Conservation (phyloP, 805 yeast species). For the Candida ficus region DNA sequence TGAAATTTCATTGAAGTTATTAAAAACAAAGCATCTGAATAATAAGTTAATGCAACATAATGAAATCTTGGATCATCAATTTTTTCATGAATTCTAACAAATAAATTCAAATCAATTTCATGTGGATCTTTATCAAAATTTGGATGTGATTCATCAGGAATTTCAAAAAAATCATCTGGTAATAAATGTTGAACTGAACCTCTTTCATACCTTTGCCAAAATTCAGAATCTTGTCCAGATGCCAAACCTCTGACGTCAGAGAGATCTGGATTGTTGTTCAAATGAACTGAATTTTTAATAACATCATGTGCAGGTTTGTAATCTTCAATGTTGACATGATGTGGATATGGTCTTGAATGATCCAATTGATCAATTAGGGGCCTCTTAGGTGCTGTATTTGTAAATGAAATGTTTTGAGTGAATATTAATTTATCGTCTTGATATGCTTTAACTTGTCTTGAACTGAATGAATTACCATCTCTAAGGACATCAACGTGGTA, state of each 20-base stretch:
- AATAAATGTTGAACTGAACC: slow-evolving; percentile 31
- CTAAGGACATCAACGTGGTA: slow-evolving; percentile 51
- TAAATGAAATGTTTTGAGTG: slow-evolving; percentile 40
- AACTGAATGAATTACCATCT: slow-evolving; percentile 47
- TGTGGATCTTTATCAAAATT: slow-evolving; percentile 15
- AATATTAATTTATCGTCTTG: slow-evolving; percentile 50
- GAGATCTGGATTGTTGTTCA: background rate
- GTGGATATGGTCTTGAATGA: slow-evolving; percentile 16
- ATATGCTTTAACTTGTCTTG: slow-evolving; percentile 47
- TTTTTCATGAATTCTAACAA: slow-evolving; percentile 12
- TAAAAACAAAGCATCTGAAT: slow-evolving; percentile 54
- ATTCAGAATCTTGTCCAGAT: background rate
- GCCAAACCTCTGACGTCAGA: background rate
- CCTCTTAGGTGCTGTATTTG: slow-evolving; percentile 10
- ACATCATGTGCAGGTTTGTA: slow-evolving; percentile 13
- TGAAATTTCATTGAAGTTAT: slow-evolving; percentile 48
- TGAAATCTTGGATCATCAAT: slow-evolving; percentile 31
- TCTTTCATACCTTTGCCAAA: slow-evolving; percentile 5
- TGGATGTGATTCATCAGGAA: slow-evolving; percentile 11
- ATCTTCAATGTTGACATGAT: slow-evolving; percentile 10
- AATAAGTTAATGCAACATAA: slow-evolving; percentile 53
- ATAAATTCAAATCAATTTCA: slow-evolving; percentile 16
- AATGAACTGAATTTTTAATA: slow-evolving; percentile 3
- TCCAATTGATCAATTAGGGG: slow-evolving; percentile 8
- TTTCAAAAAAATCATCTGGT: slow-evolving; percentile 30